Conservation (phyloP, 495 filamentous ascomycete genomes). For the Podospora anserina region DNA sequence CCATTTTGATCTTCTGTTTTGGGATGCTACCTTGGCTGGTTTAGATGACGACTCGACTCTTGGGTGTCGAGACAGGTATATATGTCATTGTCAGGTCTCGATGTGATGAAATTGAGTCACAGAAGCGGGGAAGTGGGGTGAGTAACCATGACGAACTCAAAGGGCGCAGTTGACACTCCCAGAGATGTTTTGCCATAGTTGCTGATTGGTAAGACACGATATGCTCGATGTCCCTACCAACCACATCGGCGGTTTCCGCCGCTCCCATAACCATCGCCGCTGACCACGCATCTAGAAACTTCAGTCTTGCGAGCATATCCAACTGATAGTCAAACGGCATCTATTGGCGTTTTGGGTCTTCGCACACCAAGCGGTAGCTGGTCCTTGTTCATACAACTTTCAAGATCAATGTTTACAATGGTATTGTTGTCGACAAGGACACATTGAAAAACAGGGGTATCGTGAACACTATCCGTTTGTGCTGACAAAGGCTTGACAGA, state of each 20-base stretch:
- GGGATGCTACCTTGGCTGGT: not conserved
- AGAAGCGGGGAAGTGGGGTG: not conserved
- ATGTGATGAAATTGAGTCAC: not conserved
- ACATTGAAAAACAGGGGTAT: not conserved
- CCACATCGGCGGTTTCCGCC: not conserved
- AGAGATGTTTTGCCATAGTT: not conserved
- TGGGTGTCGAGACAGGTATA: not conserved
- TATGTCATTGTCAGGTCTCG: not conserved
- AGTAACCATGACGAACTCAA: not conserved
- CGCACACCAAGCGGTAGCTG: too few species aligned
- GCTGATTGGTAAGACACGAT: not conserved
- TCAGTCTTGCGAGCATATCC: not conserved
- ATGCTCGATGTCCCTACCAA: not conserved
- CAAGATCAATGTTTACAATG: not conserved
- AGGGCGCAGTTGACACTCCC: not conserved
- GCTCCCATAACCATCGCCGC: too few species aligned
- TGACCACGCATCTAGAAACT: too few species aligned
- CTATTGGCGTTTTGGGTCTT: not conserved
- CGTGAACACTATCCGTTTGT: not conserved
- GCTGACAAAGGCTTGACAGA: not conserved
- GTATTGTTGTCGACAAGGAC: not conserved
- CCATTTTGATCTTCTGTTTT: conserved; percentile 6
- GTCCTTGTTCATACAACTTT: too few species aligned
- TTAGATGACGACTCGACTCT: not conserved
- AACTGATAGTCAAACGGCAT: not conserved